phyloP scores from a whole-genome alignment of 1,284 basidiomycete species.

The Heterobasidion occidentale region DNA sequence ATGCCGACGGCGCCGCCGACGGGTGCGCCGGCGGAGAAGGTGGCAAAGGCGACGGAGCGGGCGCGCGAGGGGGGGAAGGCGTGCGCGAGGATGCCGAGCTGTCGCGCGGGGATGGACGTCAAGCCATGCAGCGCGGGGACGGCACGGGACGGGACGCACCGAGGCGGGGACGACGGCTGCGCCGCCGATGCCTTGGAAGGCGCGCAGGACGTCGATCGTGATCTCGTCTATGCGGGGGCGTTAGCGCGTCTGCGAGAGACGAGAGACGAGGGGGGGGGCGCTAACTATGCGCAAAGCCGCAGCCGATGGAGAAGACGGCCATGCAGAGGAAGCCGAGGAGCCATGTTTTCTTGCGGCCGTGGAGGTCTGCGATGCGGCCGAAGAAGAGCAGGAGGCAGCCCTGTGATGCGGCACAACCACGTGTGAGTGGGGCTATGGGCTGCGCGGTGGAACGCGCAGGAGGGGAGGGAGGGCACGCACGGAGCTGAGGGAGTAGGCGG shows the following conservation, averaged over 20 bases:
- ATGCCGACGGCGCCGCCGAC: slow-evolving; percentile 68
- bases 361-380: slow-evolving; percentile 53
- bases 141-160: slow-evolving; percentile 27
- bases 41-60: slow-evolving; percentile 68
- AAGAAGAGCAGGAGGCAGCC: slow-evolving; percentile 54
- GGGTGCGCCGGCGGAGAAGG: slow-evolving; percentile 75
- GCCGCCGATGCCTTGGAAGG: slow-evolving; percentile 61
- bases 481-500: slow-evolving; percentile 4
- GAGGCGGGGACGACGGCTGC: slow-evolving; percentile 65
- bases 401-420: slow-evolving; percentile 14
- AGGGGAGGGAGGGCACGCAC: background rate
- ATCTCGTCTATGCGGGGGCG: slow-evolving; percentile 32
- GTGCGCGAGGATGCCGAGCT: slow-evolving; percentile 75
- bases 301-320: slow-evolving; percentile 29
- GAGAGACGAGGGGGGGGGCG: slow-evolving; percentile 2
- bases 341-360: slow-evolving; percentile 48
- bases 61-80: slow-evolving; percentile 62
- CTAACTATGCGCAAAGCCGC: slow-evolving; percentile 37
- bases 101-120: slow-evolving; percentile 1
- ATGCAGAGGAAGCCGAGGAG: slow-evolving; percentile 33
- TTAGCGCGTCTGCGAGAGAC: background rate
- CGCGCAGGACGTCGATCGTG: slow-evolving; percentile 58
- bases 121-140: background rate
- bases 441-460: background rate
- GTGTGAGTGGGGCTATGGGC: background rate